Conservation (phyloP, 768 basidiomycete genomes). For the Lactifluus pinguis region DNA sequence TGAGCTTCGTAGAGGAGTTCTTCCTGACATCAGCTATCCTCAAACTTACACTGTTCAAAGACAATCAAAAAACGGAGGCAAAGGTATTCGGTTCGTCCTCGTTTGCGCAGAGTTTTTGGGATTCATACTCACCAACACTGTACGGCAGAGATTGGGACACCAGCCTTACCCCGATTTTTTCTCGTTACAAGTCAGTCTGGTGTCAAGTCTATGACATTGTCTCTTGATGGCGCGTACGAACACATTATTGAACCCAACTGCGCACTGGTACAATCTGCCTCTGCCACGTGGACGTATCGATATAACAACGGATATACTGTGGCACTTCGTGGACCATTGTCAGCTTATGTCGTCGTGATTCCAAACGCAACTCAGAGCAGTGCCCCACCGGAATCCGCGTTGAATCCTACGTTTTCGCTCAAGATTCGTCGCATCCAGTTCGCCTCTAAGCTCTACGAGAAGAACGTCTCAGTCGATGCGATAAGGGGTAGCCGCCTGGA, state of each 20-base stretch:
- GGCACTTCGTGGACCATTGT: conserved; percentile 65
- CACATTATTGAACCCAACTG: conserved; percentile 39
- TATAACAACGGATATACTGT: conserved; percentile 75
- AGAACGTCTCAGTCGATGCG: conserved; percentile 55
- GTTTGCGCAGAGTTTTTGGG: neutral
- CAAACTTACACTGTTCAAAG: conserved; percentile 84
- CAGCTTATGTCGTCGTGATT: conserved; percentile 45
- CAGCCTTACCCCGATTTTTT: conserved; percentile 77
- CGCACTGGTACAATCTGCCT: conserved; percentile 56
- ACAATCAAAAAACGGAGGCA: conserved; percentile 67
- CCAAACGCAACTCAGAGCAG: conserved; percentile 19
- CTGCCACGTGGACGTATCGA: conserved; percentile 73
- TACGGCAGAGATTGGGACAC: conserved; percentile 61
- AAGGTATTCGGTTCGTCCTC: conserved; percentile 67
- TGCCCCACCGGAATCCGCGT: conserved; percentile 9
- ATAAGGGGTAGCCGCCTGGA: conserved; percentile 44
- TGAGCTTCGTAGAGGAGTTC: conserved; percentile 51
- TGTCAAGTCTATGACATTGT: conserved; percentile 72
- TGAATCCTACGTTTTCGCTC: conserved; percentile 28
- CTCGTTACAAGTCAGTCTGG: conserved; percentile 81
- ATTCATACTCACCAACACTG: neutral
- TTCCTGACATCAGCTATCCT: conserved; percentile 66
- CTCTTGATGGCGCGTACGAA: conserved; percentile 70
- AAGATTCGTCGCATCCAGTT: conserved; percentile 71
- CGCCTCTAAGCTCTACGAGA: conserved; percentile 64